Base-by-base conservation (phyloP, 2,329 filamentous ascomycete species). In the Calonectria hongkongensis region DNA sequence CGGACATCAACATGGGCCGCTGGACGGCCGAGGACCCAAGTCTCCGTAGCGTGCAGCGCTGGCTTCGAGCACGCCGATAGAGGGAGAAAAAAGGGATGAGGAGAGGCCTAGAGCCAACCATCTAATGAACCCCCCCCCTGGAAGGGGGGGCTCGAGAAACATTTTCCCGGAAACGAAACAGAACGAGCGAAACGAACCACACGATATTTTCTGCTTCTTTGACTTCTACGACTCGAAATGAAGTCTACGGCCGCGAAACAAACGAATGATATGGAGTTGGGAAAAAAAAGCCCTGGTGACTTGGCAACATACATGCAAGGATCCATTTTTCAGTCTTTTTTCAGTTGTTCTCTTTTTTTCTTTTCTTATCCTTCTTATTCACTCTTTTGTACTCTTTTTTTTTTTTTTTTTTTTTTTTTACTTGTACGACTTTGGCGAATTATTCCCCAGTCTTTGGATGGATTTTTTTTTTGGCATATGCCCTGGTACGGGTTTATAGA, bases 1-100 rank as follows among this genome's bases (percentile, higher is more conserved):
- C 87, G 25, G 91, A 93, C 79, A 83, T 87, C 30, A 79, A 82
- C 68, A 87, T 89, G 83, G 89, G 89, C 79, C 89, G 90, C 83
- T 93, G 91, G 91, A 91, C 88, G 77, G 86, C 84, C 74, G 91
- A 93, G 79, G 91, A 93, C 79, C 91, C 91, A 2, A 89, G 87
- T 75, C 83, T 92, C 66, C 85, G 88, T 67, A 84, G 87, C 62
- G 88, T 92, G 71, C 87, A 89, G 80, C 87, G 89, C 81, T 93
- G 91, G 91, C 82, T 92, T 66, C 86, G 88, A 75, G 75, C 77
- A 75, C 82, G 81, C 66, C 75, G 74, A 74, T 80, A 72, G 74
- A 69, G 15, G 28, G 39, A 69, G 50, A 56, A 54, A 64, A 64
- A 50, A 72, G 56, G 73, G 75, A 68, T 36, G 63, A 45, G 54